A percentile compares a stretch with the other conserved stretches of the same genome.
Conservation (phyloP, 2,329 filamentous ascomycete species). For the Colletotrichum camelliae region DNA sequence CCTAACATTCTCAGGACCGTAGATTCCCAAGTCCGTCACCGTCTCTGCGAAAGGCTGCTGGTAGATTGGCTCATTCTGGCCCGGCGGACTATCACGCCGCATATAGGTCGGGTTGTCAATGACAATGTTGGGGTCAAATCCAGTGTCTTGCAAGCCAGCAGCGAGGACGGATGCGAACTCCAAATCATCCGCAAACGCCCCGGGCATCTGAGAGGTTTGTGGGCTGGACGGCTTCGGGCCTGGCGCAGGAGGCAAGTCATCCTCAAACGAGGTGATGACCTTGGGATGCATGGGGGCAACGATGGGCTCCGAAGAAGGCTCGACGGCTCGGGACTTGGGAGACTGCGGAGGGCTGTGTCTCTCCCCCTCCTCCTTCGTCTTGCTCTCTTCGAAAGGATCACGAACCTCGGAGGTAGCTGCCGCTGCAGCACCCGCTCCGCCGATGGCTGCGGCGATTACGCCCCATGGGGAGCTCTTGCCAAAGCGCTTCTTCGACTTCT, state of each 20-base stretch:
- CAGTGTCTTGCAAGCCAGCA: conserved; percentile 70
- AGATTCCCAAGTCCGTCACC: conserved; percentile 44
- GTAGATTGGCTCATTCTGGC: conserved; percentile 59
- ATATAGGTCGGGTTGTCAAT: conserved; percentile 70
- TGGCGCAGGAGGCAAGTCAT: conserved; percentile 52
- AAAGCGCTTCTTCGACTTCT: conserved; percentile 33
- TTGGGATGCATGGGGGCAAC: background rate
- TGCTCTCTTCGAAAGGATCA: conserved; percentile 10
- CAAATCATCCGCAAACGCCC: conserved; percentile 69
- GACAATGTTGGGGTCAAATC: conserved; percentile 74
- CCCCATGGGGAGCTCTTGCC: conserved; percentile 55
- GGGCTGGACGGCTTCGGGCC: conserved; percentile 62
- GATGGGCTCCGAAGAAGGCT: background rate
- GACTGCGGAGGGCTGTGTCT: conserved; percentile 14
- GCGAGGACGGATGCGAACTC: conserved; percentile 74
- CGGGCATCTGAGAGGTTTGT: conserved; percentile 61
- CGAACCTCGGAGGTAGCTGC: conserved; percentile 30
- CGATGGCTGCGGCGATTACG: conserved; percentile 55
- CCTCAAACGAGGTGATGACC: conserved; percentile 35
- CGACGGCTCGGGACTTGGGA: conserved; percentile 24
- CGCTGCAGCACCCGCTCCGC: conserved; percentile 41
- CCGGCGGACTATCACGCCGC: conserved; percentile 67
- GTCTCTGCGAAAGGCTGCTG: conserved; percentile 55
- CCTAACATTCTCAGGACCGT: conserved; percentile 36
- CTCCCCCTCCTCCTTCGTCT: conserved; percentile 20